A percentile compares a stretch with the other conserved stretches of the same genome.
These are phyloP conservation scores for Poronia punctata DNA, from an alignment of 495 filamentous ascomycete species.

Conservation along the genomic window DNA sequence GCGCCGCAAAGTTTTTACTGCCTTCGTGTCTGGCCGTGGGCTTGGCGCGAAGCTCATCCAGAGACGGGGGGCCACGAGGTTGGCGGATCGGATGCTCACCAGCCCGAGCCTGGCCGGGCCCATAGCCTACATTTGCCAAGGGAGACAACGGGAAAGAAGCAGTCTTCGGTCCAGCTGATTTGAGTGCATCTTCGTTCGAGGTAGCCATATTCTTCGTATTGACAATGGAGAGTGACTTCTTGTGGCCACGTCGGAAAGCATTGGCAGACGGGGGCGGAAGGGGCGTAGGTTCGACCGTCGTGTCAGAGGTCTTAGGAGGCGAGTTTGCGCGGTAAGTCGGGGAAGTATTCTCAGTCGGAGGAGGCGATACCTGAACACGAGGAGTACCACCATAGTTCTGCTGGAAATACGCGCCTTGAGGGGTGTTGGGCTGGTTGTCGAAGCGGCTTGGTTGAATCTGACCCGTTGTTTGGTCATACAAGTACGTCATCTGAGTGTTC, in stretches of 20 bases:
- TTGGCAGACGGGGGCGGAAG: constrained; percentile 75
- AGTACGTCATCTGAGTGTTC: constrained; percentile 69
- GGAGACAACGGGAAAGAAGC: constrained; percentile 73
- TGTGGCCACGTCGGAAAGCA: constrained; percentile 86
- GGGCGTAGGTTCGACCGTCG: constrained; percentile 59
- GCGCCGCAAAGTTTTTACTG: constrained; percentile 96
- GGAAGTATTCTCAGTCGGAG: constrained; percentile 49
- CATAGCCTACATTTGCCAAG: constrained; percentile 72
- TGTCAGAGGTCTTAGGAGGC: constrained; percentile 58
- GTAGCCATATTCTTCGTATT: constrained; percentile 55
- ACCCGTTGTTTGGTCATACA: constrained; percentile 40
- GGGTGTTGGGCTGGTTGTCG: constrained; percentile 22
- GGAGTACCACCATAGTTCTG: constrained; percentile 38
- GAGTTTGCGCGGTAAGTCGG: constrained; percentile 52
- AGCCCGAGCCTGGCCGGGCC: constrained; percentile 83
- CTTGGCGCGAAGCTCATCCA: constrained; percentile 85
- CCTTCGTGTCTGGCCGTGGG: constrained; percentile 93
- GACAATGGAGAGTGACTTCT: constrained; percentile 78
- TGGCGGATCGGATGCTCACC: constrained; percentile 94
- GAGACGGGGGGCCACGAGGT: constrained; percentile 81
- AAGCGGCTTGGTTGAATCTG: constrained; percentile 32
- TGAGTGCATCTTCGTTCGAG: constrained; percentile 47
- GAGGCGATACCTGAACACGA: constrained; percentile 74
- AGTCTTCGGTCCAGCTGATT: constrained; percentile 67
- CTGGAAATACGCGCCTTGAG: constrained; percentile 29